Evolutionary conservation across 768 basidiomycete species (phyloP).

Genomic region (Mycena polygramma): DNA sequence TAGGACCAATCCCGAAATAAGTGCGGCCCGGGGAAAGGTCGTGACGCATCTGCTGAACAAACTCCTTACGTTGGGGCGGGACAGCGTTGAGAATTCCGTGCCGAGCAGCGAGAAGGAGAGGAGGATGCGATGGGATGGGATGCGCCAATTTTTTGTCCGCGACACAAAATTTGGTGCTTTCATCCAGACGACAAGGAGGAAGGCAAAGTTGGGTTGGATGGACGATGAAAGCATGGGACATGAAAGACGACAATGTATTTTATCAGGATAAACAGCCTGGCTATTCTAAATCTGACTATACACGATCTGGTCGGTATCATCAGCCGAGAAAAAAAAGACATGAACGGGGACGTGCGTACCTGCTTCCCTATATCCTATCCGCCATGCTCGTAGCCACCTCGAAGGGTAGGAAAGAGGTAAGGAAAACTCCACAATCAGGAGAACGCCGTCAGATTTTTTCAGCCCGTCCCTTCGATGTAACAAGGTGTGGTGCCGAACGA

Average conservation of each 20-base stretch:
- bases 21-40: slow-evolving; percentile 11
- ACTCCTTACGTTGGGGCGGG: neutral
- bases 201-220: too few species aligned
- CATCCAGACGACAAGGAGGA: too few species aligned
- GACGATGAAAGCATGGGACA: too few species aligned
- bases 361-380: neutral
- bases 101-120: neutral
- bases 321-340: neutral
- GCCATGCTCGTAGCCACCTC: too few species aligned
- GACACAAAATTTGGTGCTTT: too few species aligned
- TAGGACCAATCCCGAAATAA: slow-evolving; percentile 7
- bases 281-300: too few species aligned
- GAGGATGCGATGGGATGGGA: too few species aligned
- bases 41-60: slow-evolving; percentile 23
- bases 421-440: neutral
- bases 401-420: too few species aligned
- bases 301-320: neutral
- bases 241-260: too few species aligned
- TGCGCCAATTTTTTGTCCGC: too few species aligned
- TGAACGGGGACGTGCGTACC: neutral
- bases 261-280: too few species aligned
- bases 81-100: neutral
- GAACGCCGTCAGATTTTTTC: slow-evolving; percentile 64
- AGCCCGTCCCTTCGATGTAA: slow-evolving; percentile 73
- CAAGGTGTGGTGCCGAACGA: slow-evolving; percentile 75